Conservation (phyloP, 176 grass and related monocot genomes). For the Hordeum marinum region DNA sequence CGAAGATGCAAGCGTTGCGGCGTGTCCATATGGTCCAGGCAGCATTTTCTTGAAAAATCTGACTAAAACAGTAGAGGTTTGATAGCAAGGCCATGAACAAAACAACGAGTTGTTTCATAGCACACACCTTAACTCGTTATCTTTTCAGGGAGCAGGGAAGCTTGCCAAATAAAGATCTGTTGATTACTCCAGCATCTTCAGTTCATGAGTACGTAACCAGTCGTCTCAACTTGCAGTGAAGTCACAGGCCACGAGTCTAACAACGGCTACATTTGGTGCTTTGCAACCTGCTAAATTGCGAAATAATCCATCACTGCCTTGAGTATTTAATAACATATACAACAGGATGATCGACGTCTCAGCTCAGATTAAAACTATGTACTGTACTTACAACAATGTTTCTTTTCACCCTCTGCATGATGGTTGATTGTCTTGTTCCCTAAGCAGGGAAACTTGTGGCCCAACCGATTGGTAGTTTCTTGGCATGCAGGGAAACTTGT, state of each 20-base stretch:
- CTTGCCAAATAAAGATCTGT: background rate
- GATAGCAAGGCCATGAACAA: background rate
- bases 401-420: background rate
- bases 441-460: conserved; percentile 3
- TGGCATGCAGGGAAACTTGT: background rate
- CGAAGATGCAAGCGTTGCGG: too few species aligned
- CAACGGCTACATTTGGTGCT: background rate
- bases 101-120: conserved; percentile 1
- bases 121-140: background rate
- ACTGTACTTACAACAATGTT: background rate
- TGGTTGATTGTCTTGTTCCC: background rate
- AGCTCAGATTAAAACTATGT: background rate
- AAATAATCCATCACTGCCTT: background rate
- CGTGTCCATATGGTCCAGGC: too few species aligned
- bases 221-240: background rate
- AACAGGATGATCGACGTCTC: background rate
- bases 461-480: background rate
- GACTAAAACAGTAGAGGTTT: background rate
- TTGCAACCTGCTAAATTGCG: background rate
- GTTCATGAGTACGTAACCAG: background rate
- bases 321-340: background rate
- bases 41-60: too few species aligned
- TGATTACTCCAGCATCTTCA: background rate
- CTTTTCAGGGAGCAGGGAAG: background rate
- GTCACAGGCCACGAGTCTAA: background rate